Conservation (phyloP, 108 stramenopile species). For the Epipyxis sp. region DNA sequence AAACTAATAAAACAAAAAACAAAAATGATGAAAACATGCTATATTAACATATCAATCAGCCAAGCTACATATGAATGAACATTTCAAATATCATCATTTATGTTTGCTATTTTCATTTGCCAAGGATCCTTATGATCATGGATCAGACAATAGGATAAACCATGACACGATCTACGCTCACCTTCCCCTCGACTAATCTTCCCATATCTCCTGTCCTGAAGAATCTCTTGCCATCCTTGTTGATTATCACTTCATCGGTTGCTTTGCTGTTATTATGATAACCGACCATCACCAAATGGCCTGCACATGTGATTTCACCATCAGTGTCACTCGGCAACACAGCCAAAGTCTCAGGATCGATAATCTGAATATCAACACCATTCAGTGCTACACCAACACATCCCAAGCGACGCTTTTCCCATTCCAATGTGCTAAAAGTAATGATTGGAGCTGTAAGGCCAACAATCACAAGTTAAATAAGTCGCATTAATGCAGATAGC, state of each 20-base stretch:
- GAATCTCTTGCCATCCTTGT: constrained; percentile 66
- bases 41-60: not conserved
- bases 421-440: not conserved
- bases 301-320: constrained; percentile 65
- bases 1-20: too few species aligned
- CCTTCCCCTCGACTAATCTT: constrained; percentile 63
- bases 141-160: constrained; percentile 76
- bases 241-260: constrained; percentile 78
- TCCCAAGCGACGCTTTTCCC: constrained; percentile 12
- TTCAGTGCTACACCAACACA: not conserved
- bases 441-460: constrained; percentile 12
- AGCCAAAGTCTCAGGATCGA: constrained; percentile 18
- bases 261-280: constrained; percentile 85
- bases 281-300: constrained; percentile 87
- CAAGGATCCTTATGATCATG: not conserved
- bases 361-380: not conserved
- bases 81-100: not conserved
- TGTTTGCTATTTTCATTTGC: constrained; percentile 18
- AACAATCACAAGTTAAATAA: too few species aligned
- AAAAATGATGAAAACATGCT: not conserved
- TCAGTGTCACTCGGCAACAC: constrained; percentile 38
- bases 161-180: too few species aligned
- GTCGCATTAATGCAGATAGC: too few species aligned
- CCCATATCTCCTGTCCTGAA: constrained; percentile 86
- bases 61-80: not conserved